phyloP scores from a whole-genome alignment of 306 rosid genomes.

The Phaseolus lunatus region DNA sequence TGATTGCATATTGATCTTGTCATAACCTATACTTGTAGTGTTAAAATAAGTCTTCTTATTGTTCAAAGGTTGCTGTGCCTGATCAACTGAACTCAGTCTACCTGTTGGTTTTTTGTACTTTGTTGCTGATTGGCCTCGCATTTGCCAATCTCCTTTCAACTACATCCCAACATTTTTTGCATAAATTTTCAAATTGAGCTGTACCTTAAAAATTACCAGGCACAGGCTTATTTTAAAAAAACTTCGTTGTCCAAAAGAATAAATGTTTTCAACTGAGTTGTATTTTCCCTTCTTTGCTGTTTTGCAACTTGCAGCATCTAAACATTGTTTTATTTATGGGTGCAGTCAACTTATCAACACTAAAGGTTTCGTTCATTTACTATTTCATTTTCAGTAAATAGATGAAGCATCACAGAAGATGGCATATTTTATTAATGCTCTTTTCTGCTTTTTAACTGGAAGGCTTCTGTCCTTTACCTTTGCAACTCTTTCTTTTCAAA shows the following conservation, averaged over 20 bases:
- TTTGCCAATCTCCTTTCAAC: not conserved
- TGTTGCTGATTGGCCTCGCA: not conserved
- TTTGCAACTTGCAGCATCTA: constrained; percentile 79
- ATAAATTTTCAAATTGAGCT: not conserved
- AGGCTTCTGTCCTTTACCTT: constrained; percentile 13
- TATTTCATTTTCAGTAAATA: not conserved
- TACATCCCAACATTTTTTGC: constrained; percentile 1
- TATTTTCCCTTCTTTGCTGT: constrained; percentile 43
- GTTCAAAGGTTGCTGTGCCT: not conserved
- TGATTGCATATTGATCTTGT: not conserved
- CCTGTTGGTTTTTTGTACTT: constrained; percentile 18
- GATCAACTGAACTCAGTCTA: not conserved
- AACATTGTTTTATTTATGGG: constrained; percentile 89
- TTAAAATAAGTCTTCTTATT: not conserved
- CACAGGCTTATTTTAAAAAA: not conserved
- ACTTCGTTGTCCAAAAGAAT: not conserved
- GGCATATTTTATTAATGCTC: not conserved
- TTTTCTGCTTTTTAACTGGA: not conserved
- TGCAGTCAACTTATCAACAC: constrained; percentile 67
- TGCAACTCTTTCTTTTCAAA: not conserved
- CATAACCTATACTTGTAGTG: not conserved
- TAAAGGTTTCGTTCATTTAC: not conserved
- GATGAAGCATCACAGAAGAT: not conserved
- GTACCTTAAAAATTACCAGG: not conserved
- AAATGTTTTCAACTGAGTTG: not conserved